Conservation (phyloP, 2,329 filamentous ascomycete genomes). For the Blumeria graminis region DNA sequence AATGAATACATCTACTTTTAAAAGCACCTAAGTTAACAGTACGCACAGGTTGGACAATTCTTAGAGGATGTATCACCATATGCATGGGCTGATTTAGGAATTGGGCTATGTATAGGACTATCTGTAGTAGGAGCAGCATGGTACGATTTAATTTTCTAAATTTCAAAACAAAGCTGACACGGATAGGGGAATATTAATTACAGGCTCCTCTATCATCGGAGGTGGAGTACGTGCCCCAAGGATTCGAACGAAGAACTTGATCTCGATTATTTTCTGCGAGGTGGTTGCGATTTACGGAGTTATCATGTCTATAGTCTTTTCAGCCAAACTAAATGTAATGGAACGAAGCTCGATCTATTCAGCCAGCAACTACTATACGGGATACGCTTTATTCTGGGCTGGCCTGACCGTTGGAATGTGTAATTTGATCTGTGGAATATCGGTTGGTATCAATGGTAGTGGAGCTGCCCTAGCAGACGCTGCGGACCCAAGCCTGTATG, state of each 20-base stretch:
- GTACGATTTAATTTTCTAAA: constrained; percentile 23
- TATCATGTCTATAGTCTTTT: constrained; percentile 99
- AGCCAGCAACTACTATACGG: constrained; percentile 71
- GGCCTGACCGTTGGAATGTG: constrained; percentile 86
- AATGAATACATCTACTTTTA: constrained; percentile 4
- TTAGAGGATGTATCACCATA: constrained; percentile 86
- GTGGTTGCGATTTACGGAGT: constrained; percentile 99
- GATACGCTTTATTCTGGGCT: constrained; percentile 88
- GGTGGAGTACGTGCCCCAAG: constrained; percentile 89
- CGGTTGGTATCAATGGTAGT: constrained; percentile 93
- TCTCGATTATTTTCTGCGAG: constrained; percentile 99
- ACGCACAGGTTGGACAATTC: constrained; percentile 58
- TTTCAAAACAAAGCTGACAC: constrained; percentile 3
- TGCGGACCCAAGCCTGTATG: constrained; percentile 70
- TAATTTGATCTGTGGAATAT: constrained; percentile 87
- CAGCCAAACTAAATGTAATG: constrained; percentile 54
- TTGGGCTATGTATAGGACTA: constrained; percentile 80
- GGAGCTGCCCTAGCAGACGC: constrained; percentile 91
- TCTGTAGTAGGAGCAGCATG: constrained; percentile 95
- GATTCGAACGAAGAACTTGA: constrained; percentile 97
- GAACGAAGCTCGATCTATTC: constrained; percentile 41
- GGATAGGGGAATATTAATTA: constrained; percentile 90
- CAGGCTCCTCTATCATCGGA: constrained; percentile 88
- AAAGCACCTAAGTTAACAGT: constrained; percentile 10
- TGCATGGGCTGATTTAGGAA: constrained; percentile 76